Conservation (phyloP, 2,329 filamentous ascomycete genomes). For the Cladosporium colombiae region DNA sequence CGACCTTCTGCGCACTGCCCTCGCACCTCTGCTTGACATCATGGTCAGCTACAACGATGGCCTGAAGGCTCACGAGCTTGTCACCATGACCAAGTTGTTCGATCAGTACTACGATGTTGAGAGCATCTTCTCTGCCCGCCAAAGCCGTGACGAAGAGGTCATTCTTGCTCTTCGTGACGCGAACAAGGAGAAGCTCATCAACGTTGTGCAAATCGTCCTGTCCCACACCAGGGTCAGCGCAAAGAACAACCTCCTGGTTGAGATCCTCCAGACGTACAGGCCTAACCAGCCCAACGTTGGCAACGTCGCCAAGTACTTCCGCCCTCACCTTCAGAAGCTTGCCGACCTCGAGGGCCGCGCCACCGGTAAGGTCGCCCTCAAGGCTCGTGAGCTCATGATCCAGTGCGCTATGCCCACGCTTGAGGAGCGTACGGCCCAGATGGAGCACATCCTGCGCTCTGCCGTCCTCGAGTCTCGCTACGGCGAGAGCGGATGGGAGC, state of each 20-base stretch:
- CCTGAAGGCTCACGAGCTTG: conserved; percentile 85
- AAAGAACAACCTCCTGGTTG: conserved; percentile 91
- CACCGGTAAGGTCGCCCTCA: conserved; percentile 94
- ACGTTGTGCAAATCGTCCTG: conserved; percentile 84
- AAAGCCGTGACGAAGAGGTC: conserved; percentile 87
- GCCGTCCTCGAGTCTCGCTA: conserved; percentile 97
- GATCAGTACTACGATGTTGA: conserved; percentile 82
- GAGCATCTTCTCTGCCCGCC: conserved; percentile 80
- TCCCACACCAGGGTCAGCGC: conserved; percentile 90
- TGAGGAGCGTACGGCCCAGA: conserved; percentile 90
- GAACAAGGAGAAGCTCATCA: conserved; percentile 86
- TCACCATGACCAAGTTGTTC: conserved; percentile 76
- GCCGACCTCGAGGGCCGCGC: conserved; percentile 84
- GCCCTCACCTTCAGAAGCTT: conserved; percentile 76
- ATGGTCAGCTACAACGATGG: conserved; percentile 82
- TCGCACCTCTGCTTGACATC: conserved; percentile 75
- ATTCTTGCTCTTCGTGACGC: conserved; percentile 92
- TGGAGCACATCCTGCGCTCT: conserved; percentile 97
- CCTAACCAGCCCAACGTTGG: conserved; percentile 90
- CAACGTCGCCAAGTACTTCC: conserved; percentile 85
- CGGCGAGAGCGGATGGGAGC: conserved; percentile 94
- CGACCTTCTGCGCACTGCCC: conserved; percentile 68
- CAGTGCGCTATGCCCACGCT: conserved; percentile 95
- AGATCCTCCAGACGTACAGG: conserved; percentile 89
- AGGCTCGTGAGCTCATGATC: conserved; percentile 95